Conservation (phyloP, 2,329 filamentous ascomycete genomes). For the Aspergillus uvarum region DNA sequence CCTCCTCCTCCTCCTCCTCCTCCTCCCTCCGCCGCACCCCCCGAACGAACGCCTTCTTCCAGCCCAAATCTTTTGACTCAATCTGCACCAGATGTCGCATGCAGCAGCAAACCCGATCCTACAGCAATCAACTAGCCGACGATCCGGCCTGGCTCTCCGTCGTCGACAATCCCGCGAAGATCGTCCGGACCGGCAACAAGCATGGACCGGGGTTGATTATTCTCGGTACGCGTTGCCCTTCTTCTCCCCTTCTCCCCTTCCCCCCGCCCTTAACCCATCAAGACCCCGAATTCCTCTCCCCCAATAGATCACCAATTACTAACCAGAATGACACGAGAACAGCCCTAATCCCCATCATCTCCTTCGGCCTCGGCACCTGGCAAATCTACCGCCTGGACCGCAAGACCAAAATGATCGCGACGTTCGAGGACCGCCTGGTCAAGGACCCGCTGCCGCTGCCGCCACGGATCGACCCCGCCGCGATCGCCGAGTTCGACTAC, state of each 20-base stretch:
- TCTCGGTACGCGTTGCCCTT: constrained; percentile 54
- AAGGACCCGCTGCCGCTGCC: constrained; percentile 83
- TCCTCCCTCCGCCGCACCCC: constrained; percentile 21
- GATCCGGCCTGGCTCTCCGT: constrained; percentile 80
- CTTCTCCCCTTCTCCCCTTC: too few species aligned
- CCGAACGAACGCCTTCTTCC: not conserved
- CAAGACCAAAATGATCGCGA: constrained; percentile 91
- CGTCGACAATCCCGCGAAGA: constrained; percentile 77
- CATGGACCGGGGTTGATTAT: constrained; percentile 81
- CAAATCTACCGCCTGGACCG: constrained; percentile 89
- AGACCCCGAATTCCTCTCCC: too few species aligned
- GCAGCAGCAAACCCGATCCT: constrained; percentile 43
- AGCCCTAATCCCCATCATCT: constrained; percentile 85
- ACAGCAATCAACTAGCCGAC: constrained; percentile 54
- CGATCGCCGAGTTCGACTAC: constrained; percentile 87
- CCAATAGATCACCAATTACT: not conserved
- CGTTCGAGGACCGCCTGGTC: constrained; percentile 86
- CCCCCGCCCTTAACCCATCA: too few species aligned
- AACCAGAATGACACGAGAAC: not conserved
- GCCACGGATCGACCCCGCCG: constrained; percentile 75
- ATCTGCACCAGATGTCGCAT: constrained; percentile 38
- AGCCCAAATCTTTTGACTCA: constrained; percentile 26
- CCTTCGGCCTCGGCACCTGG: constrained; percentile 89
- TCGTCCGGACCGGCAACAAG: constrained; percentile 71
- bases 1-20: constrained; percentile 19